Evolutionary conservation across 1,139 yeast species (phyloP), one percentile per base, ranked within the genome.

Genomic region (Petasospora fabianii): DNA sequence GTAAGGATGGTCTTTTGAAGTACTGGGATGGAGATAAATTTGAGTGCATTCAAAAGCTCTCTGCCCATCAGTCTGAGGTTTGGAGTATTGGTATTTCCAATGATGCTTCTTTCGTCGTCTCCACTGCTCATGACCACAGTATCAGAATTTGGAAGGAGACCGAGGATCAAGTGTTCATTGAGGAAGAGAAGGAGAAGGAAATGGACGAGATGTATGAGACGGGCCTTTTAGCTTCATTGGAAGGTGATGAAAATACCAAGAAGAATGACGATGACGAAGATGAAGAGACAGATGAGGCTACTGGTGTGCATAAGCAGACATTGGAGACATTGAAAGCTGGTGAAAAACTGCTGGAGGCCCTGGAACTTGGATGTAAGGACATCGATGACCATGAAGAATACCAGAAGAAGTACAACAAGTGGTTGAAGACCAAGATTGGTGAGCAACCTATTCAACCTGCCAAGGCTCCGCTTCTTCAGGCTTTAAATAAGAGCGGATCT

Each of bases 1-100:
- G 94, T 34, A 92, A 92, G 60, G 99, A 92, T 62, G 90, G 87
- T 12, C 64, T 82, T 48, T 75, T 92, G 42, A 92, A 94, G 63
- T 88, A 87, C 61, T 92, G 98, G 98, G 98, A 92, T 62, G 98
- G 97, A 49, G 95, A 86, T 56, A 92, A 92, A 64, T 92, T 92
- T 61, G 97, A 87, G 54, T 85, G 94, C 61, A 77, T 92, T 49
- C 97, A 92, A 61, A 84, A 84, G 56, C 68, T 90, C 33, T 75
- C 85, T 3, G 94, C 84, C 1, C 98, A 94, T 60, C 95, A 88
- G 47, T 76, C 87, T 44, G 97, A 92, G 63, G 95, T 92, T 18
- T 92, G 97, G 97, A 77, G 90, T 38, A 62, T 94, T 42, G 83
- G 92, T 17, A 75, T 88, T 17, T 80, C 95, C 44, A 65, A 66